A percentile compares a stretch with the other conserved stretches of the same genome.
phyloP scores from a whole-genome alignment of 1,284 basidiomycete species.

The Hemileia vastatrix region DNA sequence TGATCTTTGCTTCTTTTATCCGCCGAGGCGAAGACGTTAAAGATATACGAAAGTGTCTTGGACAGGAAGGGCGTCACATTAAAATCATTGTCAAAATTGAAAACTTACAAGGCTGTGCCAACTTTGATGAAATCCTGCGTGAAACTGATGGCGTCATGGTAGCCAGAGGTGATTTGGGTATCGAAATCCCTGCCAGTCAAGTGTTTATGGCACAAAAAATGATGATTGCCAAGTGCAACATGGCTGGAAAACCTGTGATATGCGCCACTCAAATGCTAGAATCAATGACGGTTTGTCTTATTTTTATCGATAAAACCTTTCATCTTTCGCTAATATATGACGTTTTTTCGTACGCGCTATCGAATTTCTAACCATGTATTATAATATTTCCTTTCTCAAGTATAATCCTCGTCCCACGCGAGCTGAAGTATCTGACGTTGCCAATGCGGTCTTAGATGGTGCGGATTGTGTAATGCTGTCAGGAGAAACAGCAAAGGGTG shows the following conservation, averaged over 20 bases:
- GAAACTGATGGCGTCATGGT: conserved; percentile 97
- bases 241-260: conserved; percentile 92
- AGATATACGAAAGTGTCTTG: conserved; percentile 81
- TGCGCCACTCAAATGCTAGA: conserved; percentile 99
- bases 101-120: conserved; percentile 91
- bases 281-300: conserved; percentile 74
- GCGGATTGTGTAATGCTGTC: conserved; percentile 98
- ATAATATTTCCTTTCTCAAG: conserved; percentile 17
- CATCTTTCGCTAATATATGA: neutral
- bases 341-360: neutral
- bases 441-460: conserved; percentile 93
- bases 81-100: conserved; percentile 99
- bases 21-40: conserved; percentile 81
- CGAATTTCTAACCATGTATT: no score
- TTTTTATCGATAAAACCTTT: neutral
- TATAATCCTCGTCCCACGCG: conserved; percentile 94
- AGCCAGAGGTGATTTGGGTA: conserved; percentile 92
- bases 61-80: conserved; percentile 80
- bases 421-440: conserved; percentile 93
- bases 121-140: conserved; percentile 92
- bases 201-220: conserved; percentile 98
- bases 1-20: conserved; percentile 97
- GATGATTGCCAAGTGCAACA: conserved; percentile 99
- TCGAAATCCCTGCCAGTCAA: conserved; percentile 94
- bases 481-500: conserved; percentile 92